Conservation (phyloP, 371 early-diverging fungal species). For the Rhizopus arrhizus region DNA sequence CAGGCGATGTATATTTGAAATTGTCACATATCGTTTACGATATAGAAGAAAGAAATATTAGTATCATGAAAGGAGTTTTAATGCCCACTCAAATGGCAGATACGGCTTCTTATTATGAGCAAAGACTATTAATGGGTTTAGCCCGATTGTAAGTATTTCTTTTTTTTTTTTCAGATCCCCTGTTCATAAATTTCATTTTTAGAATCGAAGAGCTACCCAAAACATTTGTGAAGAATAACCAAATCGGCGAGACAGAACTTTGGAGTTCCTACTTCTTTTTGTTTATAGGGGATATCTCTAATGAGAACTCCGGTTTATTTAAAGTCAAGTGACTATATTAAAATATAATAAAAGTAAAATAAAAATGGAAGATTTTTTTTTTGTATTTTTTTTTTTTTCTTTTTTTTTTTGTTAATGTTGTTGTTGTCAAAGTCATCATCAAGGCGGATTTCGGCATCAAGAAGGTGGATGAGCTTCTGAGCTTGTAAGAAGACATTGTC, state of each 20-base stretch:
- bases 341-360: too few species aligned
- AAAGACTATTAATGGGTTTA: neutral
- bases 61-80: conserved; percentile 3
- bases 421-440: too few species aligned
- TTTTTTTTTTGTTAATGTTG: too few species aligned
- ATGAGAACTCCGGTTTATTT: too few species aligned
- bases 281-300: too few species aligned
- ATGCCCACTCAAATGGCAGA: conserved; percentile 1
- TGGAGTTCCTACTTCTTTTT: conserved; percentile 5
- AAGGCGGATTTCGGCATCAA: too few species aligned
- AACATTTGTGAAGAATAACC: neutral
- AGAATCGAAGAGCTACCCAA: conserved; percentile 1
- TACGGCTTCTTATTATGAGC: neutral
- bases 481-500: too few species aligned
- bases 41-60: neutral
- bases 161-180: neutral
- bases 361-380: too few species aligned
- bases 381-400: too few species aligned
- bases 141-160: conserved; percentile 2
- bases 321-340: too few species aligned
- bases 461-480: too few species aligned
- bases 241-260: conserved; percentile 2
- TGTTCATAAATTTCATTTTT: conserved; percentile 4
- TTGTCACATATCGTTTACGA: conserved; percentile 1
- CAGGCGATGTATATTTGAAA: neutral